Evolutionary conservation across 2,329 filamentous ascomycete genomes (phyloP).

Genomic region (Sarocladium kiliense): DNA sequence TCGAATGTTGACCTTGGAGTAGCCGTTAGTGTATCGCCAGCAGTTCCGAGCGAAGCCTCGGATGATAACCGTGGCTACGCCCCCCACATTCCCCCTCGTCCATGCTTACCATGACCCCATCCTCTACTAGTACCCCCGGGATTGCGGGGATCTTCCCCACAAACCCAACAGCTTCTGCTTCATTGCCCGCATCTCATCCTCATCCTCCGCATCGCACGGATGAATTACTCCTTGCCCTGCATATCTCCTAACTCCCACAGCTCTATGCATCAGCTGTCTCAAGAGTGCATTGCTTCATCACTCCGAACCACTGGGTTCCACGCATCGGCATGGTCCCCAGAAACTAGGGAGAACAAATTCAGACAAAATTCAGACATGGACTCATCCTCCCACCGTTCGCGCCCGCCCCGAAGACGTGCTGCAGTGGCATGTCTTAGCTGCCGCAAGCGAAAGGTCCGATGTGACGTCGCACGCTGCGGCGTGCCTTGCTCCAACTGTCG

Average conservation of each 20-base stretch:
- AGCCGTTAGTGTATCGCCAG: background rate
- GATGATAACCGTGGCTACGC: slow-evolving; percentile 7
- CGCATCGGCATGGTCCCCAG: background rate
- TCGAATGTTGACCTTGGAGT: too few species aligned
- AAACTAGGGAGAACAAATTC: background rate
- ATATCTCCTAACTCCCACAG: background rate
- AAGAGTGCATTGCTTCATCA: background rate
- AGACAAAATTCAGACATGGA: background rate
- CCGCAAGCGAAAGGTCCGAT: slow-evolving; percentile 1
- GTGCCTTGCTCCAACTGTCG: background rate
- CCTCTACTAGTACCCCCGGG: background rate
- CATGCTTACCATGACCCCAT: background rate
- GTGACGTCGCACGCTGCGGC: background rate
- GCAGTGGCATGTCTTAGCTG: background rate
- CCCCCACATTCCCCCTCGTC: background rate
- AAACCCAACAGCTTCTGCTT: background rate
- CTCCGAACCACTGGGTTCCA: background rate
- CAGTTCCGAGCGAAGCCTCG: background rate
- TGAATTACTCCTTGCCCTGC: background rate
- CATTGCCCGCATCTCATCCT: too few species aligned
- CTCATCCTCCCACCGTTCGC: background rate
- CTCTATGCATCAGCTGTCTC: background rate
- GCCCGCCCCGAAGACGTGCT: background rate
- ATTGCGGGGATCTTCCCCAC: background rate
- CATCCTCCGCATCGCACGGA: background rate